Evolutionary conservation across 352 stramenopile species (phyloP).

Genomic region (Globisporangium lucens): DNA sequence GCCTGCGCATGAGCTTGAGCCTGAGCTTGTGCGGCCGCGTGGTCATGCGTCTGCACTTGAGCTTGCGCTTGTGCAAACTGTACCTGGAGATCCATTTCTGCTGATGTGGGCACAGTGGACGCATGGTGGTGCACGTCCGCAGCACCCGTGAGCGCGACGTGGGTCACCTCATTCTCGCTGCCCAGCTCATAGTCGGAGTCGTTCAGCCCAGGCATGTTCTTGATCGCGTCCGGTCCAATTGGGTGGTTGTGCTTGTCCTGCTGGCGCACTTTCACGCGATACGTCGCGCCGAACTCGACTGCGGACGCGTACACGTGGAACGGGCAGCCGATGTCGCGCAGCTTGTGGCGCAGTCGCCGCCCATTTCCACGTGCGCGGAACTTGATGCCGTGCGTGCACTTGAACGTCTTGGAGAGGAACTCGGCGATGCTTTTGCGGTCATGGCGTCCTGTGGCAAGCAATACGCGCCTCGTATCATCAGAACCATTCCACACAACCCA

Average conservation of each 20-base stretch:
- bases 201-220: constrained; percentile 45
- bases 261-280: constrained; percentile 68
- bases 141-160: constrained; percentile 8
- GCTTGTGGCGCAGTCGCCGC: constrained; percentile 63
- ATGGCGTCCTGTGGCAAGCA: constrained; percentile 36
- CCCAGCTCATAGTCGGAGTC: constrained; percentile 62
- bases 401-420: constrained; percentile 81
- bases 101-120: background rate
- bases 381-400: constrained; percentile 83
- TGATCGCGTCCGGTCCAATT: constrained; percentile 64
- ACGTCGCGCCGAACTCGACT: constrained; percentile 55
- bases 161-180: constrained; percentile 12
- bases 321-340: constrained; percentile 68
- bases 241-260: constrained; percentile 79
- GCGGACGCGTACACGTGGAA: constrained; percentile 80
- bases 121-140: constrained; percentile 9
- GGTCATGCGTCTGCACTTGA: constrained; percentile 4
- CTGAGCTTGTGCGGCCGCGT: background rate
- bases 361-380: constrained; percentile 70
- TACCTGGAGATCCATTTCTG: constrained; percentile 10
- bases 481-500: background rate
- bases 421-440: constrained; percentile 72
- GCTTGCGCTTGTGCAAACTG: constrained; percentile 8
- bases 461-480: background rate
- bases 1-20: background rate